phyloP scores from a whole-genome alignment of 768 basidiomycete genomes.

The Rhodotorula babjevae region DNA sequence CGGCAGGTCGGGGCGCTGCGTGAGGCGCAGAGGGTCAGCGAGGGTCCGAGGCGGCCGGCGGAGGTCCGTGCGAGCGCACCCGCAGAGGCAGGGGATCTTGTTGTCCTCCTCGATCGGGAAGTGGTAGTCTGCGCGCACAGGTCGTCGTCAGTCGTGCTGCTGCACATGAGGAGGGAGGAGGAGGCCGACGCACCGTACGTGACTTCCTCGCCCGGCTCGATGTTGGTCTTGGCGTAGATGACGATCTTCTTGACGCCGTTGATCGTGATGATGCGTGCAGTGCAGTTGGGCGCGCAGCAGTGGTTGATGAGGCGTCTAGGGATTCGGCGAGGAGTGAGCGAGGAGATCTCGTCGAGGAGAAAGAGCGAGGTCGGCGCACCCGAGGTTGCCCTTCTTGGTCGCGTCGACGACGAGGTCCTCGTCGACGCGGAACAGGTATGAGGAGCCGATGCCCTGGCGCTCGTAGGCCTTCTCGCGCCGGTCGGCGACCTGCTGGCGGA shows the following conservation, averaged over 20 bases:
- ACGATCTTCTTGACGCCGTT: constrained; percentile 66
- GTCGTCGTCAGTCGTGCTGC: neutral
- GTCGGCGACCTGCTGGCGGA: constrained; percentile 74
- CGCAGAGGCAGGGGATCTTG: constrained; percentile 58
- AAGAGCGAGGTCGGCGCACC: constrained; percentile 57
- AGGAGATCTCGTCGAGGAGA: constrained; percentile 5
- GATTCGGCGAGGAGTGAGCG: constrained; percentile 4
- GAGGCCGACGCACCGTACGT: constrained; percentile 70
- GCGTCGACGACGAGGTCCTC: constrained; percentile 98
- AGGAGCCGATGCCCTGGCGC: constrained; percentile 93
- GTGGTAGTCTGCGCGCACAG: constrained; percentile 71
- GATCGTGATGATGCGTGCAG: constrained; percentile 55
- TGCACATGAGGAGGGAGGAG: neutral
- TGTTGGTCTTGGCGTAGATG: constrained; percentile 94
- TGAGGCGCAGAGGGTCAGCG: neutral
- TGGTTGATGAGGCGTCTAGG: constrained; percentile 92
- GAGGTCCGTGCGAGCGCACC: constrained; percentile 55
- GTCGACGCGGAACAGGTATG: constrained; percentile 95
- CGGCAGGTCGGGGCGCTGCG: constrained; percentile 21
- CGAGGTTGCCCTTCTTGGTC: constrained; percentile 97
- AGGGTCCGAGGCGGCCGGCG: neutral
- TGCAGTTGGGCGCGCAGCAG: constrained; percentile 79
- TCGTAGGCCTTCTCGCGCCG: constrained; percentile 96
- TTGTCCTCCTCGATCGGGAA: constrained; percentile 94
- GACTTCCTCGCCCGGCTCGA: constrained; percentile 95